Evolutionary conservation across 1,284 basidiomycete genomes (phyloP).

Genomic region (Pyrrhoderma lamaoense): DNA sequence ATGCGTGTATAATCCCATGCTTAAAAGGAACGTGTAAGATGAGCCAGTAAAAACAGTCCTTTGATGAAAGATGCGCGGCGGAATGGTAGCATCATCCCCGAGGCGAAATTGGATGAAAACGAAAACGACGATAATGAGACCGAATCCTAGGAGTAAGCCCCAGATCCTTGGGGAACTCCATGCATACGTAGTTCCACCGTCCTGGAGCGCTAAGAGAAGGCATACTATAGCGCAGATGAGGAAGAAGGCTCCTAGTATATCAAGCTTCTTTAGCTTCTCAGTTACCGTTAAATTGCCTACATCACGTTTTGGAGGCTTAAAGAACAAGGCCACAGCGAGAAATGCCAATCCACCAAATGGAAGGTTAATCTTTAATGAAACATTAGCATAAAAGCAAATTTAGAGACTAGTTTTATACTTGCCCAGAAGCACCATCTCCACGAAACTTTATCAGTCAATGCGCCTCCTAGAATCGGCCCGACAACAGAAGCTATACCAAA

Average conservation of each 20-base stretch:
- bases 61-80: slow-evolving; percentile 22
- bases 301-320: slow-evolving; percentile 22
- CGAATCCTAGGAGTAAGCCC: slow-evolving; percentile 32
- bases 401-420: neutral
- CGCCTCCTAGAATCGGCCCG: slow-evolving; percentile 35
- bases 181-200: slow-evolving; percentile 33
- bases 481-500: slow-evolving; percentile 35
- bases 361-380: slow-evolving; percentile 33
- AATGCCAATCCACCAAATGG: slow-evolving; percentile 32
- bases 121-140: slow-evolving; percentile 29
- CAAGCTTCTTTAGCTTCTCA: slow-evolving; percentile 28
- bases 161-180: slow-evolving; percentile 27
- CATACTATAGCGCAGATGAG: slow-evolving; percentile 32
- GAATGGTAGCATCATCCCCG: slow-evolving; percentile 27
- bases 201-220: slow-evolving; percentile 34
- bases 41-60: slow-evolving; percentile 29
- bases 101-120: slow-evolving; percentile 30
- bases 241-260: slow-evolving; percentile 33
- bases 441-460: slow-evolving; percentile 30
- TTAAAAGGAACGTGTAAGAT: slow-evolving; percentile 32
- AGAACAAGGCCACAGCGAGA: slow-evolving; percentile 31
- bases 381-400: neutral
- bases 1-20: slow-evolving; percentile 31
- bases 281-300: slow-evolving; percentile 19
- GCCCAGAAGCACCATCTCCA: slow-evolving; percentile 37